These are phyloP conservation scores for Colletotrichum tropicale DNA, from an alignment of 2,329 filamentous ascomycete genomes.

Conservation along the genomic window DNA sequence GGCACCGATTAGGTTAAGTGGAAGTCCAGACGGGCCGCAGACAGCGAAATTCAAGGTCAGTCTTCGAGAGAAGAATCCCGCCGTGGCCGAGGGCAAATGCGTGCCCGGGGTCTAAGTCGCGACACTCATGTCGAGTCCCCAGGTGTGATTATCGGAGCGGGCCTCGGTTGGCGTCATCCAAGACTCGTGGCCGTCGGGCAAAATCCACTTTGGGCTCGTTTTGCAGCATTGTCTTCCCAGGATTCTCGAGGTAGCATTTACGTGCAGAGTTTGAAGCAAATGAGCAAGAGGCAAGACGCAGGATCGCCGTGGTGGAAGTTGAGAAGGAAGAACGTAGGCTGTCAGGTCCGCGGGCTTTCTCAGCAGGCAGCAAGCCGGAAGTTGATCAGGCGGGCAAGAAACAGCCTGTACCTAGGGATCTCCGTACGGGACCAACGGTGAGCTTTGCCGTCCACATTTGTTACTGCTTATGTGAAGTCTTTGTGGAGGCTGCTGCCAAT, in stretches of 20 bases:
- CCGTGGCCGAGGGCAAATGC: background rate
- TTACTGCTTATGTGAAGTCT: background rate
- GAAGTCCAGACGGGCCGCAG: background rate
- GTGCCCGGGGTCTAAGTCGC: background rate
- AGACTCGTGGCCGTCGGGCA: background rate
- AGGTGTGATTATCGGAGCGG: background rate
- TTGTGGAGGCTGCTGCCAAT: background rate
- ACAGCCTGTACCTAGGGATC: background rate
- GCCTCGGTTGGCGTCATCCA: constrained; percentile 11
- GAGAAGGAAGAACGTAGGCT: background rate
- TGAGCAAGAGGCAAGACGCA: background rate
- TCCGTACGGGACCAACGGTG: background rate
- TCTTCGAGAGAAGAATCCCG: background rate
- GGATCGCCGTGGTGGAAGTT: background rate
- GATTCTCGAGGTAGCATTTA: background rate
- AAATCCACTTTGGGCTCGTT: constrained; percentile 1
- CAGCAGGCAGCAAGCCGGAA: background rate
- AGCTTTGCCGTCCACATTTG: background rate
- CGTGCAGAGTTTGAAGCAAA: background rate
- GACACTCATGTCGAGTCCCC: background rate
- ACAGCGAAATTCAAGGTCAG: background rate
- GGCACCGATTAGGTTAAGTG: background rate
- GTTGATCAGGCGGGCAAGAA: background rate
- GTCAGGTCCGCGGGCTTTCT: background rate
- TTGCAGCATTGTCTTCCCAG: background rate